Evolutionary conservation across 225 moss, liverwort and hornwort species (phyloP), one percentile per base, ranked within the genome.

Genomic region (Ulota crispa): DNA sequence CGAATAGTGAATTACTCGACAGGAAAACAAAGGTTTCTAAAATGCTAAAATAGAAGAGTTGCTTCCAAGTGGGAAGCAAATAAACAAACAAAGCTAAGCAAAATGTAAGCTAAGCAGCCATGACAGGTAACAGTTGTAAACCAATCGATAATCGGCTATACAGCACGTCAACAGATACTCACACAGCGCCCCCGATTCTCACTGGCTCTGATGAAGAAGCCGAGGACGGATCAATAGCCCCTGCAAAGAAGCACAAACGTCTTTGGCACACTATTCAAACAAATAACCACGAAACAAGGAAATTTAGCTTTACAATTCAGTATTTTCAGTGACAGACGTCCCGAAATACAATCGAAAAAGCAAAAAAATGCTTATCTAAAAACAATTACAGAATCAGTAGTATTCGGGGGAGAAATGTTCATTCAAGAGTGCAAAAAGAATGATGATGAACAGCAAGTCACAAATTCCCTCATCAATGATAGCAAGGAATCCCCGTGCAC

Each of bases 101-200:
- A 55, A 34, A 43, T 53, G 64, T 28, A 64, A 80, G 43, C 30
- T 26, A 43, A 68, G 52, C 43, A 36, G 52, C 37, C 36, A 73
- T 62, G 7, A 54, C 59, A 79, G 28, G 27, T 45, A 63, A 69
- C 59, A 24, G 71, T 64, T 32, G 71, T 77, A 36, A 76, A 75
- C 56, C 30, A 50, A 64, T 57, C 59, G 55, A 74, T 28, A 70
- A 73, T 64, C 75, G 43, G 34, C 39, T 26, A 78, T 8, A 78
- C 26, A 75, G 62, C 11, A 70, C 70, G 64, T 26, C 66, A 66
- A 86, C 3, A 52, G 45, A 54, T 50, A 92, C 95, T 95, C 84
- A 97, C 97, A 85, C 72, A 83, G 92, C 85, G 78, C 93, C 90
- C 60, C 87, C 91, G 31, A 85, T 91, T 84, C 87, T 86, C 55